phyloP scores from a whole-genome alignment of 164 flowering plant genomes.

The Aristolochia contorta region DNA sequence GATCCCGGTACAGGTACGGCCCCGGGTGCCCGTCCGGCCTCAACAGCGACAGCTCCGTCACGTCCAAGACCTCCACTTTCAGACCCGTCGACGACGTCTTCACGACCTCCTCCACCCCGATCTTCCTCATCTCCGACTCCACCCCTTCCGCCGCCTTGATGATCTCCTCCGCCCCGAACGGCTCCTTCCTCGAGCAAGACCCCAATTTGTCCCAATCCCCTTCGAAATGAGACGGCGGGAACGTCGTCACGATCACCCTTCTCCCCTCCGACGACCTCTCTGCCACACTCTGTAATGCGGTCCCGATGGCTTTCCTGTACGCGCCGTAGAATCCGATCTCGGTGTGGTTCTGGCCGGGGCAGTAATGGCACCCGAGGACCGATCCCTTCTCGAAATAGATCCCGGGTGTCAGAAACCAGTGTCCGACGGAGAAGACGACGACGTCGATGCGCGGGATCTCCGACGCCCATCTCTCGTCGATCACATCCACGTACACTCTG shows the following conservation, averaged over 20 bases:
- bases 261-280: slow-evolving; percentile 14
- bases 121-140: slow-evolving; percentile 65
- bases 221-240: slow-evolving; percentile 85
- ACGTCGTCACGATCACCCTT: slow-evolving; percentile 52
- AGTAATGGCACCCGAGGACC: slow-evolving; percentile 72
- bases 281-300: slow-evolving; percentile 38
- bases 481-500: slow-evolving; percentile 41
- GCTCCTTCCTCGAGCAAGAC: slow-evolving; percentile 60
- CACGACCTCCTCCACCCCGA: slow-evolving; percentile 43
- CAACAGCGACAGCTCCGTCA: slow-evolving; percentile 52
- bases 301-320: slow-evolving; percentile 51
- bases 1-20: slow-evolving; percentile 76
- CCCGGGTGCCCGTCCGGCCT: slow-evolving; percentile 98
- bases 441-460: slow-evolving; percentile 53
- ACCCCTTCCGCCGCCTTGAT: slow-evolving; percentile 43
- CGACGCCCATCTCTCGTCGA: slow-evolving; percentile 63
- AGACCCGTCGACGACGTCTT: neutral
- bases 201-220: slow-evolving; percentile 93
- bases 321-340: slow-evolving; percentile 77
- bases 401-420: slow-evolving; percentile 86
- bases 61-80: slow-evolving; percentile 48
- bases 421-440: slow-evolving; percentile 74
- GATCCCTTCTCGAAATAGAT: slow-evolving; percentile 45
- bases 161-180: slow-evolving; percentile 54
- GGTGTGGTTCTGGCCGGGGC: slow-evolving; percentile 51